Evolutionary conservation across 1,284 basidiomycete species (phyloP).

Genomic region (Leucoagaricus sp.): DNA sequence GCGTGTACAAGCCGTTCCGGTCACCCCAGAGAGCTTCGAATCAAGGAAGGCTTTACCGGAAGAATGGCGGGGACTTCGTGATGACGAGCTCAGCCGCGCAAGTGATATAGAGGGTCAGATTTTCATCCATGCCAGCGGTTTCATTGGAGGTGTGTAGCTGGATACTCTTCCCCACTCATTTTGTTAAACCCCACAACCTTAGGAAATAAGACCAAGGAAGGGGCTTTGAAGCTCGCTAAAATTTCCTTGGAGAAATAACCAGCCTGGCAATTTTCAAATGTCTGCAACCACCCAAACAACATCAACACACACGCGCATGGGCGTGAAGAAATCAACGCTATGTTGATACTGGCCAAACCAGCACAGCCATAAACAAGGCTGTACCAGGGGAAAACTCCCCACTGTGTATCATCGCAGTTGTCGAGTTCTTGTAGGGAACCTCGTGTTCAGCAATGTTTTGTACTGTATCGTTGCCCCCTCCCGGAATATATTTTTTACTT

Average conservation of each 20-base stretch:
- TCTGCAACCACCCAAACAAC: no score
- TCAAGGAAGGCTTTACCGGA: slow-evolving; percentile 93
- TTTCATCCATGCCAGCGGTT: slow-evolving; percentile 94
- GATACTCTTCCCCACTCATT: neutral
- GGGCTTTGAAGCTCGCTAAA: slow-evolving; percentile 81
- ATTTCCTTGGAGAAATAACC: slow-evolving; percentile 60
- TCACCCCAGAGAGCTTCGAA: slow-evolving; percentile 82
- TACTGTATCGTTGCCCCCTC: neutral
- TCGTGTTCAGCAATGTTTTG: neutral
- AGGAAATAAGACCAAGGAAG: slow-evolving; percentile 93
- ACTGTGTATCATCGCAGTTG: neutral
- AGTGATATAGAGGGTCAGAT: slow-evolving; percentile 84
- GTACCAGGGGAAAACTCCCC: neutral
- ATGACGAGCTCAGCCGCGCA: slow-evolving; percentile 74
- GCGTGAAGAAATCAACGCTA: neutral
- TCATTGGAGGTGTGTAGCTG: slow-evolving; percentile 79
- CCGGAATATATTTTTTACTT: neutral
- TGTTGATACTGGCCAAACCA: neutral
- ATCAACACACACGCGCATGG: no score
- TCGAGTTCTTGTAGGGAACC: neutral
- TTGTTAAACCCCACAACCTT: slow-evolving; percentile 4
- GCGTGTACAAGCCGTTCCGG: slow-evolving; percentile 93
- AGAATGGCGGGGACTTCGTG: slow-evolving; percentile 90
- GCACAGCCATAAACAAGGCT: neutral
- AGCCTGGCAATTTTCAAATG: no score